Conservation (phyloP, 2,329 filamentous ascomycete genomes). For the Talaromyces sp. region DNA sequence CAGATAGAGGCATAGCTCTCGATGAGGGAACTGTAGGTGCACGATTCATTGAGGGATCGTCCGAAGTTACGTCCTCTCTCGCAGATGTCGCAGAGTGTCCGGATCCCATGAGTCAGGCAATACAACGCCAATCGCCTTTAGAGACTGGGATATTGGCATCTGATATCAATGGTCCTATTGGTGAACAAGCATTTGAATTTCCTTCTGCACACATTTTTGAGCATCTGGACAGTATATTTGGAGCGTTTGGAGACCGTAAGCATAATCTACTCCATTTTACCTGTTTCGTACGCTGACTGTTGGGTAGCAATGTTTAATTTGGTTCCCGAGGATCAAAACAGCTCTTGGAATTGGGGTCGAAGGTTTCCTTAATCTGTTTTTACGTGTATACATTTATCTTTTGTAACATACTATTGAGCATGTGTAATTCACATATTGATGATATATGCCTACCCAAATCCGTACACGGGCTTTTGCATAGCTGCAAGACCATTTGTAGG, state of each 20-base stretch:
- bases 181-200: background rate
- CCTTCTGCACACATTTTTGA: background rate
- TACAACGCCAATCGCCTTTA: background rate
- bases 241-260: background rate
- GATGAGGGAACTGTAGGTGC: background rate
- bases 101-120: background rate
- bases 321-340: background rate
- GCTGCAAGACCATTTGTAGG: background rate
- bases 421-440: too few relatives aligned
- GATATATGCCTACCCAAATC: background rate
- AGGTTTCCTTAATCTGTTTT: background rate
- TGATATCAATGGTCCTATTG: background rate
- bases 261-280: background rate
- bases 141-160: background rate
- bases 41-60: background rate
- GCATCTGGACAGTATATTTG: background rate
- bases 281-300: background rate
- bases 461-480: background rate
- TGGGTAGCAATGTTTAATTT: background rate
- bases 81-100: background rate
- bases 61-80: background rate
- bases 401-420: background rate
- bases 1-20: background rate
- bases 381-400: background rate
- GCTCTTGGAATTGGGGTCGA: background rate